Base-by-base conservation (phyloP, 352 stramenopile species). In the Phytophthora ramorum region DNA sequence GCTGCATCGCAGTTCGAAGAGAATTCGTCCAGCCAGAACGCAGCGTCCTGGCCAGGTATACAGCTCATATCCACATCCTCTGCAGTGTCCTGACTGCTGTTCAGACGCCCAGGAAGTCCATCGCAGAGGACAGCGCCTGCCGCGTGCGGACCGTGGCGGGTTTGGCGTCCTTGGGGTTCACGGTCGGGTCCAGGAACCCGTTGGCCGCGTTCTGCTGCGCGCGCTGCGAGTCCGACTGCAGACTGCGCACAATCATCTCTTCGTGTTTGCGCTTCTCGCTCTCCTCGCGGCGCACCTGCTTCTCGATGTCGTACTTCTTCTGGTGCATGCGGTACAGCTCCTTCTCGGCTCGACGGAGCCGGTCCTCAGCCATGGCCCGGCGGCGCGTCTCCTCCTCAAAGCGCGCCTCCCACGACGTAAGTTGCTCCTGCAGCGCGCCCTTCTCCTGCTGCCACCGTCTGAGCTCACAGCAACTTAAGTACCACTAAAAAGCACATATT, bases 251-350 rank as follows among this genome's bases (percentile, higher is more conserved):
- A 54, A 96, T 96, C 38, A 90, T 73, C 14, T 78, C 86, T 66
- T 96, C 88, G 66, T 96, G 84, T 66, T 92, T 91, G 74, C 85
- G 83, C 67, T 91, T 92, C 75, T 95, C 87, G 64, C 63, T 93
- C 78, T 95, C 87, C 50, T 95, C 87, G 44, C 87, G 85, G 3
- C 87, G 82, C 44, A 93, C 83, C 41, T 85, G 63, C 69, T 91
- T 89, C 59, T 95, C 87, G 58, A 95, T 95, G 70, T 95, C 85
- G 75, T 93, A 95, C 70, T 95, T 95, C 71, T 93, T 93, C 73
- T 95, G 88, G 75, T 94, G 88, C 88, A 96, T 96, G 28, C 88
- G 88, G 64, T 96, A 96, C 10, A 96, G 72, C 65, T 96, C 88
- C 69, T 94, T 94, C 66, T 96, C 88, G 24, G 88, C 81, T 10